Conservation (phyloP, 108 stramenopile species). For the Cyclotella sp. region DNA sequence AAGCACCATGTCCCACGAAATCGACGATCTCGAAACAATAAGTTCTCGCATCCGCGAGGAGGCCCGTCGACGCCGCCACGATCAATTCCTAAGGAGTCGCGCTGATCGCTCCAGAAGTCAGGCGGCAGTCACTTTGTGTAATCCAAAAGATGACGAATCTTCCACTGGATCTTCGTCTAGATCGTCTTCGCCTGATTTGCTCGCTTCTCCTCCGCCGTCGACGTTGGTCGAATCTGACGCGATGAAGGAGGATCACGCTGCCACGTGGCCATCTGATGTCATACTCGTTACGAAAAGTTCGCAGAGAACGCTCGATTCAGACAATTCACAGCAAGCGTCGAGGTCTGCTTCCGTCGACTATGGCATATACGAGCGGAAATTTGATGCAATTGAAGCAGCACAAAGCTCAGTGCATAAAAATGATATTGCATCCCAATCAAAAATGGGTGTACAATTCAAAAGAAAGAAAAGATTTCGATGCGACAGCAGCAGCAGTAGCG, state of each 20-base stretch:
- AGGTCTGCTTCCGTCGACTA: too few relatives aligned
- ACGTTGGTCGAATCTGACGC: neutral
- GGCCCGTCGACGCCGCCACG: slow-evolving; percentile 10
- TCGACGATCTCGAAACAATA: slow-evolving; percentile 19
- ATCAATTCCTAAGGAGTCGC: slow-evolving; percentile 4
- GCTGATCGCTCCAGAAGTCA: neutral
- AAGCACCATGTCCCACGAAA: slow-evolving; percentile 3
- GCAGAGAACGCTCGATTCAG: neutral
- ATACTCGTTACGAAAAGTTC: neutral
- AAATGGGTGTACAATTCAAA: neutral
- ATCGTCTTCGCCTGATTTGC: slow-evolving; percentile 19
- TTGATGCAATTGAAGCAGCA: too few relatives aligned
- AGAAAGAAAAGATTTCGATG: neutral
- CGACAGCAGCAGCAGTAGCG: slow-evolving; percentile 17
- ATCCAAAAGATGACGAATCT: neutral
- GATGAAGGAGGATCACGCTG: neutral
- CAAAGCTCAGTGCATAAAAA: neutral
- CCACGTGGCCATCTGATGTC: neutral
- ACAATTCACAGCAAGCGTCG: too few relatives aligned
- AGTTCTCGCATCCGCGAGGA: slow-evolving; percentile 19
- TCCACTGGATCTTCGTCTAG: slow-evolving; percentile 1
- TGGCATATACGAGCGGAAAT: too few relatives aligned
- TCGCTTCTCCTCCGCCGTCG: slow-evolving; percentile 1
- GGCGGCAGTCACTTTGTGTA: too few relatives aligned
- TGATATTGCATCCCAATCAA: neutral